A percentile compares a stretch with the other conserved stretches of the same genome.
Evolutionary conservation across 441 rosid species (phyloP).

Genomic region (Croton laevigatus): DNA sequence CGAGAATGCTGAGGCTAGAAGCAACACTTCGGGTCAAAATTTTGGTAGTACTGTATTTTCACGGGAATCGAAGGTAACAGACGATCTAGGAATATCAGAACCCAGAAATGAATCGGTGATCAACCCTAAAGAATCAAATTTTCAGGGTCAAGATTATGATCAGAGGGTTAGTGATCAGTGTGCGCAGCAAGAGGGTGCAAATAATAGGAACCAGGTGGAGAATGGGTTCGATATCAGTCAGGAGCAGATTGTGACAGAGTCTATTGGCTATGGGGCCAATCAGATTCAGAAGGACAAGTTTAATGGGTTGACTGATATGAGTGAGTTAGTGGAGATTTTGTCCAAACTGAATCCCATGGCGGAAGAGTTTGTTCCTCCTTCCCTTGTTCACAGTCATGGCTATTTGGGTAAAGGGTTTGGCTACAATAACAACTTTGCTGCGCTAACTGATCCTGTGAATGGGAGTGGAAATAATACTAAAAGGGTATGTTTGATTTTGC

Average conservation of each 20-base stretch:
- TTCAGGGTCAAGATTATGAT: slow-evolving; percentile 26
- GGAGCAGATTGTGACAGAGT: slow-evolving; percentile 23
- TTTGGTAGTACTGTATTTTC: slow-evolving; percentile 44
- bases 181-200: slow-evolving; percentile 19
- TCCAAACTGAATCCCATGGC: slow-evolving; percentile 92
- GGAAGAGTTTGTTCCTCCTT: slow-evolving; percentile 79
- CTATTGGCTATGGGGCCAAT: slow-evolving; percentile 34
- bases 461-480: slow-evolving; percentile 40
- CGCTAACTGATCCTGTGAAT: slow-evolving; percentile 37
- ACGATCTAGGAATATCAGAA: slow-evolving; percentile 46
- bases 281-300: slow-evolving; percentile 24
- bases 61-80: slow-evolving; percentile 40
- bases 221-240: slow-evolving; percentile 38
- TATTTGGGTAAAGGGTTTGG: slow-evolving; percentile 51
- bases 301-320: slow-evolving; percentile 44
- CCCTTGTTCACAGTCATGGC: slow-evolving; percentile 35
- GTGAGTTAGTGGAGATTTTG: slow-evolving; percentile 61
- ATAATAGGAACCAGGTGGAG: slow-evolving; percentile 31
- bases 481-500: slow-evolving; percentile 44
- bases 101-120: slow-evolving; percentile 39
- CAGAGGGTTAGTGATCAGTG: slow-evolving; percentile 21
- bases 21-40: slow-evolving; percentile 57
- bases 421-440: slow-evolving; percentile 48
- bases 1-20: slow-evolving; percentile 78
- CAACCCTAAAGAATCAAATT: slow-evolving; percentile 28